Evolutionary conservation across 768 basidiomycete species (phyloP).

Genomic region (Crassisporium funariophilum): DNA sequence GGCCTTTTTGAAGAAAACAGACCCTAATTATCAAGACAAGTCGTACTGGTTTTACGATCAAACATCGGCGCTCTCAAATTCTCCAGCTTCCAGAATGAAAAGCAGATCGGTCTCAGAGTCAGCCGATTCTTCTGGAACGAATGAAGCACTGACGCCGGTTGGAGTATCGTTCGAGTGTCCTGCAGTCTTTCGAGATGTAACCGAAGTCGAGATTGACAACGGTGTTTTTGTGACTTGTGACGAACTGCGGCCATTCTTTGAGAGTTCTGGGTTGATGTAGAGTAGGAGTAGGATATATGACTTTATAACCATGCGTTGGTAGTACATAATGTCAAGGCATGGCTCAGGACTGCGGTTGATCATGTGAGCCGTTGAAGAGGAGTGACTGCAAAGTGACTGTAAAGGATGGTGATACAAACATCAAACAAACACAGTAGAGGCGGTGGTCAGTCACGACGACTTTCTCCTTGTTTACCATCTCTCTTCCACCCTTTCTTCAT

Average conservation of each 20-base stretch:
- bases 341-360: no score
- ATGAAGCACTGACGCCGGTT: conserved; percentile 6
- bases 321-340: no score
- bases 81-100: conserved; percentile 33
- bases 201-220: conserved; percentile 42
- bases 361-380: no score
- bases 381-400: no score
- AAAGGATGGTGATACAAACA: conserved; percentile 22
- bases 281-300: no score
- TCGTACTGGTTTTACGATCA: conserved; percentile 55
- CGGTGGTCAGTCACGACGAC: conserved; percentile 22
- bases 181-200: conserved; percentile 30
- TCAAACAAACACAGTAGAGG: conserved; percentile 22
- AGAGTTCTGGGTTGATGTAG: no score
- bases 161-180: conserved; percentile 38
- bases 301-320: no score
- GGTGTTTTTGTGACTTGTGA: conserved; percentile 47
- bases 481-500: neutral
- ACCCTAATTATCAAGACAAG: conserved; percentile 33
- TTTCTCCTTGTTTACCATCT: conserved; percentile 5
- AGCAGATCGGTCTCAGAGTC: conserved; percentile 10
- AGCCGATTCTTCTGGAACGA: conserved; percentile 13
- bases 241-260: conserved; percentile 42
- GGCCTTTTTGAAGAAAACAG: conserved; percentile 39
- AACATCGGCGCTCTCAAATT: conserved; percentile 37